Base-by-base conservation (phyloP, 352 stramenopile genomes). In the Pythium folliculosum region DNA sequence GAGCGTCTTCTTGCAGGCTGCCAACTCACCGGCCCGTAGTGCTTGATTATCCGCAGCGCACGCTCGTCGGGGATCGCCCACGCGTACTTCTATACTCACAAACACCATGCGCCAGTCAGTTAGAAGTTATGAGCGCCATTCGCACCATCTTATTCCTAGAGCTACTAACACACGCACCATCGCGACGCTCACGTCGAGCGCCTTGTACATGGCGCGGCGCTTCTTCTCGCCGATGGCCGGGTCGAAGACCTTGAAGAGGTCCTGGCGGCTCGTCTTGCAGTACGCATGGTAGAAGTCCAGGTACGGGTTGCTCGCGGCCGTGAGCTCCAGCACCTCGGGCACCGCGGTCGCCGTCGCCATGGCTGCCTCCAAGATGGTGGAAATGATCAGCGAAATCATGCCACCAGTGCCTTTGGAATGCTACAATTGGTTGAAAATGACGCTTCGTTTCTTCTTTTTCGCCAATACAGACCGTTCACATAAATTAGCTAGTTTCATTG, bases 21-120 rank as follows among this genome's bases (percentile, higher is more conserved):
- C 14, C 17, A 16, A 38, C 72, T 27, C 65, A 95, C 86, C 55
- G 90, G 91, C 67, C 77, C 81, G 67, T 97, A 98, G 60, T 97
- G 78, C 69, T 95, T 94, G 71, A 98, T 86, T 71, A 98, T 94
- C 5, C 77, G 82, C 62, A 98, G 71, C 23, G 89, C 86, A 21
- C 84, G 81, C 54, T 92, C 79, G 73, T 97, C 83, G 0, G 95
- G 95, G 49, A 96, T 97, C 23, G 93, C 93, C 95, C 94, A 98
- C 44, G 89, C 80, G 74, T 97, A 98, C 73, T 89, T 89, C 81
- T 98, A 76, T 52, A 60, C 5, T 0, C 13, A 8, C 49, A 73
- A 23, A 37, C 5, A n/a, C 22, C 22, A 59, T 30, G 9, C 13
- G 14, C 9, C 16, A 37, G 17, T 38, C 14, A 47, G 27, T 22